Evolutionary conservation across 495 filamentous ascomycete genomes (phyloP).

Genomic region (Choiromyces venosus): DNA sequence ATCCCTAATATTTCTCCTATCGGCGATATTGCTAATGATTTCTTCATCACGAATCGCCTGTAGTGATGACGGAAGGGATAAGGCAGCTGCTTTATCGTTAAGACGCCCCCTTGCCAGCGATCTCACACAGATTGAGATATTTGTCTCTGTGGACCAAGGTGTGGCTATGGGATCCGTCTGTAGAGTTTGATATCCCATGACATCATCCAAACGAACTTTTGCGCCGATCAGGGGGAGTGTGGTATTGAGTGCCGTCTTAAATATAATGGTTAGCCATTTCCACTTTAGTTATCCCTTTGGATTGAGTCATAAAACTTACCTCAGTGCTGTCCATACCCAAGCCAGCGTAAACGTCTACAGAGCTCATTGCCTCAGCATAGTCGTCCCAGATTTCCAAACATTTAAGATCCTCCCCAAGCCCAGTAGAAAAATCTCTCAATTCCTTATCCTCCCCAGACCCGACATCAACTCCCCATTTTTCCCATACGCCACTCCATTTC

Average conservation of each 20-base stretch:
- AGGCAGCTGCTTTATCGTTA: slow-evolving; percentile 16
- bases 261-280: slow-evolving; percentile 20
- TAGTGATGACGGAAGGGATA: neutral
- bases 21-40: slow-evolving; percentile 25
- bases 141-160: slow-evolving; percentile 26
- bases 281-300: slow-evolving; percentile 20
- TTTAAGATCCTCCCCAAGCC: neutral
- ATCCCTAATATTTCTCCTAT: slow-evolving; percentile 18
- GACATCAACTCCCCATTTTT: slow-evolving; percentile 54
- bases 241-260: slow-evolving; percentile 27
- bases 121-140: slow-evolving; percentile 40
- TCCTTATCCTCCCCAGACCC: slow-evolving; percentile 41
- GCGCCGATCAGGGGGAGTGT: slow-evolving; percentile 23
- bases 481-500: slow-evolving; percentile 51
- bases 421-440: slow-evolving; percentile 13
- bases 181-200: slow-evolving; percentile 37
- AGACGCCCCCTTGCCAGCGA: slow-evolving; percentile 38
- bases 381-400: slow-evolving; percentile 35
- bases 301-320: slow-evolving; percentile 19
- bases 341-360: slow-evolving; percentile 49
- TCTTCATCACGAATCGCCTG: slow-evolving; percentile 16
- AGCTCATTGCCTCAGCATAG: slow-evolving; percentile 48
- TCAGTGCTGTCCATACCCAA: slow-evolving; percentile 47
- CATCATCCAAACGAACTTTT: slow-evolving; percentile 43
- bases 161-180: slow-evolving; percentile 26